Evolutionary conservation across 2,329 filamentous ascomycete genomes (phyloP).

Genomic region (Alternaria dauci): DNA sequence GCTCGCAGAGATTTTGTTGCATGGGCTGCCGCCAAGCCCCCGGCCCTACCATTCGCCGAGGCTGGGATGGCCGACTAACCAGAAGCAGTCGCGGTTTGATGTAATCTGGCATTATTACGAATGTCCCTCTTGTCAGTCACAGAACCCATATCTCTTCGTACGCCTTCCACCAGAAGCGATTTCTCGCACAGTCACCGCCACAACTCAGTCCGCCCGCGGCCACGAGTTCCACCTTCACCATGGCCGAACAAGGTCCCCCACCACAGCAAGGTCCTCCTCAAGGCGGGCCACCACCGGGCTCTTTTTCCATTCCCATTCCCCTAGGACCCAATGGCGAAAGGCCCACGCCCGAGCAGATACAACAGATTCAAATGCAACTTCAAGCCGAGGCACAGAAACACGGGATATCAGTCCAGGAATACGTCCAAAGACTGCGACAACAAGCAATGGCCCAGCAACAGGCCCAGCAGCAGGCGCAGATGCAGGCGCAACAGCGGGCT

Average conservation of each 20-base stretch:
- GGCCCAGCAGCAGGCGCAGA: slow-evolving; percentile 61
- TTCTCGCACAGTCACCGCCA: background rate
- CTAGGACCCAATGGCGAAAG: slow-evolving; percentile 53
- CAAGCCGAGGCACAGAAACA: slow-evolving; percentile 82
- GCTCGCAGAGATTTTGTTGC: slow-evolving; percentile 16
- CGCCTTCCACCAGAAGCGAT: background rate
- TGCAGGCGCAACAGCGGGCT: slow-evolving; percentile 33
- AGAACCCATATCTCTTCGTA: background rate
- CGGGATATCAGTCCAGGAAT: slow-evolving; percentile 85
- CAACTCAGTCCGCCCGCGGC: slow-evolving; percentile 1
- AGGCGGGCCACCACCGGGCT: slow-evolving; percentile 29
- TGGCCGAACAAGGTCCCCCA: slow-evolving; percentile 32
- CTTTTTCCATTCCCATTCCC: slow-evolving; percentile 31
- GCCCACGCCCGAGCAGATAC: slow-evolving; percentile 85
- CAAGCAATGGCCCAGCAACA: slow-evolving; percentile 66
- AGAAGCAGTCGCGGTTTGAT: slow-evolving; percentile 7
- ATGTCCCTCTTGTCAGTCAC: slow-evolving; percentile 21
- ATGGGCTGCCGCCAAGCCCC: slow-evolving; percentile 10
- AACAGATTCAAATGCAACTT: slow-evolving; percentile 82
- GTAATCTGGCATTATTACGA: slow-evolving; percentile 20
- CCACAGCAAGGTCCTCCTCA: slow-evolving; percentile 18
- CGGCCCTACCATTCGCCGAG: slow-evolving; percentile 13
- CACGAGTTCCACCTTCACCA: slow-evolving; percentile 17
- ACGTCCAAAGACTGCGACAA: slow-evolving; percentile 66
- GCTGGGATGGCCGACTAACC: background rate